Evolutionary conservation across 164 flowering plant genomes (phyloP).

Genomic region (Annona squamosa): DNA sequence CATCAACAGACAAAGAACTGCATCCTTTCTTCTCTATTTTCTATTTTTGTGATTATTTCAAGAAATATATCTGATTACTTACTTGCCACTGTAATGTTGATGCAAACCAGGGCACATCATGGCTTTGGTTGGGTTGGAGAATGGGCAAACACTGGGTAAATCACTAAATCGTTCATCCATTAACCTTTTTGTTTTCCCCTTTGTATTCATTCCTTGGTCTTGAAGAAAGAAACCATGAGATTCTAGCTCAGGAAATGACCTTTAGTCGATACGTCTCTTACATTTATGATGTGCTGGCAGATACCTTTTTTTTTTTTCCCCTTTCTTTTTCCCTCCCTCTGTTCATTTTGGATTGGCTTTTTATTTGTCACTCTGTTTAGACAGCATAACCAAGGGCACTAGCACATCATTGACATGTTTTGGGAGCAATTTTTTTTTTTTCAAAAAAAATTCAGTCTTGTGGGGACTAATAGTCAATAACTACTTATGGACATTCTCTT

Average conservation of each 20-base stretch:
- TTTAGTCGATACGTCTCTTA: too few relatives aligned
- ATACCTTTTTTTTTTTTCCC: too few relatives aligned
- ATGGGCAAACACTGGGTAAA: slow-evolving; percentile 98
- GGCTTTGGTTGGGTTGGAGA: slow-evolving; percentile 99
- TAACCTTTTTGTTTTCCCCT: background rate
- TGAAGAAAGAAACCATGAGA: background rate
- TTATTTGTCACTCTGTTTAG: too few relatives aligned
- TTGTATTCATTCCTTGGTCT: background rate
- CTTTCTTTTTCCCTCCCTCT: too few relatives aligned
- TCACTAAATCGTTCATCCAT: background rate
- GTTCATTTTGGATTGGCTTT: too few relatives aligned
- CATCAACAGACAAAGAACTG: background rate
- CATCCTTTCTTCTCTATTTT: background rate
- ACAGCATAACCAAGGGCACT: too few relatives aligned
- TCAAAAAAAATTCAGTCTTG: too few relatives aligned
- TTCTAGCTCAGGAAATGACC: background rate
- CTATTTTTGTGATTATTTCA: background rate
- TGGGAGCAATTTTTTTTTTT: too few relatives aligned
- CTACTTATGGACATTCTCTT: background rate
- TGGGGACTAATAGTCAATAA: too few relatives aligned
- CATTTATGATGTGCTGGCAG: too few relatives aligned
- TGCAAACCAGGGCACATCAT: slow-evolving; percentile 74
- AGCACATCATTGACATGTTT: too few relatives aligned
- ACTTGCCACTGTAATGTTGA: slow-evolving; percentile 5
- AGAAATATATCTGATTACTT: background rate